These are phyloP conservation scores for Pelargonium cotyledonis DNA, from an alignment of 441 rosid genomes.

Conservation along the genomic window DNA sequence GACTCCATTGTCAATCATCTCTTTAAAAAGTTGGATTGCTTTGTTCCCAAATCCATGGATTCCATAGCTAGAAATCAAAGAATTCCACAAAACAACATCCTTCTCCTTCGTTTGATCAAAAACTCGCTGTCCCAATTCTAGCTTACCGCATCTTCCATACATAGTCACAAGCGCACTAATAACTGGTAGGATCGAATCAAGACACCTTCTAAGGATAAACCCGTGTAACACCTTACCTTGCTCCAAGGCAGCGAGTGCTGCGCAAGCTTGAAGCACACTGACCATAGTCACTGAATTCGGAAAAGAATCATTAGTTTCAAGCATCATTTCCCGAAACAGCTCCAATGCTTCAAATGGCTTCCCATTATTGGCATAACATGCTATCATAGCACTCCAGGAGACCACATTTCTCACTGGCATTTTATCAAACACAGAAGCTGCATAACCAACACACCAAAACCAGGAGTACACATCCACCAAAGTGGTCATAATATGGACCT, in stretches of 20 bases:
- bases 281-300: conserved; percentile 71
- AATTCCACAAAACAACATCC: conserved; percentile 68
- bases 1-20: conserved; percentile 45
- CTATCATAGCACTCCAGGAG: conserved; percentile 74
- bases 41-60: conserved; percentile 55
- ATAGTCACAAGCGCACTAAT: conserved; percentile 54
- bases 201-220: conserved; percentile 50
- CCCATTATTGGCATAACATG: conserved; percentile 56
- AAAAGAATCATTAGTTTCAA: conserved; percentile 26
- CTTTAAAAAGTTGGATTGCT: conserved; percentile 42
- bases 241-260: conserved; percentile 57
- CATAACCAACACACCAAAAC: conserved; percentile 55
- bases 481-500: conserved; percentile 80
- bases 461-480: conserved; percentile 80
- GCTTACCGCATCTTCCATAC: conserved; percentile 65
- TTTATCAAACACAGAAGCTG: conserved; percentile 39
- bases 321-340: conserved; percentile 50
- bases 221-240: conserved; percentile 67
- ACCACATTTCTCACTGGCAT: conserved; percentile 53
- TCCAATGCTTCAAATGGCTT: conserved; percentile 53
- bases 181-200: conserved; percentile 61
- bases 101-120: conserved; percentile 49
- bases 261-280: conserved; percentile 70
- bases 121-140: conserved; percentile 45
- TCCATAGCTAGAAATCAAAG: conserved; percentile 57